Conservation (phyloP, 768 basidiomycete species). For the Krasilnikovozyma curviuscula region DNA sequence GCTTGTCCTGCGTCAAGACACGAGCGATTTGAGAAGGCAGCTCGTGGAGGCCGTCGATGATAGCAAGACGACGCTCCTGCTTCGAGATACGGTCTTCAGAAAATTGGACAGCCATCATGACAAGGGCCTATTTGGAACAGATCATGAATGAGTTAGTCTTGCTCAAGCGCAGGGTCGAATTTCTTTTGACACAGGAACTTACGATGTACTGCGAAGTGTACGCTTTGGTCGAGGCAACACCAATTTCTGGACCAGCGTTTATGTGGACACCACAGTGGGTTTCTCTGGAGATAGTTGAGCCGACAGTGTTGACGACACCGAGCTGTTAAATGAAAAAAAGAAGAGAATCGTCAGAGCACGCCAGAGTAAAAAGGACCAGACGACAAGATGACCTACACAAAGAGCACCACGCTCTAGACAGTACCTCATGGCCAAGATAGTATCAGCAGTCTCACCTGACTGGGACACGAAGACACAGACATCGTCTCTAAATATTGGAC, state of each 20-base stretch:
- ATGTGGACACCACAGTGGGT: constrained; percentile 99
- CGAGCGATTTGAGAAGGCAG: constrained; percentile 74
- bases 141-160: no score
- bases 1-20: constrained; percentile 58
- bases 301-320: constrained; percentile 96
- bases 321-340: constrained; percentile 23
- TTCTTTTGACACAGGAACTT: background rate
- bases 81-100: constrained; percentile 93
- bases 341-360: background rate
- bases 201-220: constrained; percentile 97
- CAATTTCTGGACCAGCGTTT: constrained; percentile 70
- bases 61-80: constrained; percentile 69
- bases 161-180: background rate
- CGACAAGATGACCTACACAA: constrained; percentile 30
- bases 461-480: constrained; percentile 91
- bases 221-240: constrained; percentile 98
- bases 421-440: constrained; percentile 85
- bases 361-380: background rate
- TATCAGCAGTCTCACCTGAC: constrained; percentile 97
- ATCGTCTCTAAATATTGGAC: constrained; percentile 97
- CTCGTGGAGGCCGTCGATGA: constrained; percentile 81
- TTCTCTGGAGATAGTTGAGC: constrained; percentile 90
- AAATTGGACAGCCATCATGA: constrained; percentile 97
- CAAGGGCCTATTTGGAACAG: constrained; percentile 32
- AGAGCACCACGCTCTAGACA: constrained; percentile 92